phyloP scores from a whole-genome alignment of 1,139 yeast species.

The Diutina siamensis region DNA sequence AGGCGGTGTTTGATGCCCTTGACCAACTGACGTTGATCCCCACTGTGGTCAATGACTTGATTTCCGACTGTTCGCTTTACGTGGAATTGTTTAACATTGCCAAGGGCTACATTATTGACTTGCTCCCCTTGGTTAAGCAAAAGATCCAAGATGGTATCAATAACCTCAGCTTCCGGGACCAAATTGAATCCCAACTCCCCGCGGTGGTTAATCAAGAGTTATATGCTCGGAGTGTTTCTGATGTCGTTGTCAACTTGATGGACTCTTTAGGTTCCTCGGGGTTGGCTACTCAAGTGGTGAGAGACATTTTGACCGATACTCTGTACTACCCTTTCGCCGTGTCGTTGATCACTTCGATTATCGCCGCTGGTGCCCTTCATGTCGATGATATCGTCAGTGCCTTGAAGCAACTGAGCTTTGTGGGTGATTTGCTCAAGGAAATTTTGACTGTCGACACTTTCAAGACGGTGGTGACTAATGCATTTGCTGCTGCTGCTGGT shows the following conservation, averaged over 20 bases:
- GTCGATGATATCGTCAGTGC: conserved; percentile 20
- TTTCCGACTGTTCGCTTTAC: conserved; percentile 31
- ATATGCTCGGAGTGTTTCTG: conserved; percentile 7
- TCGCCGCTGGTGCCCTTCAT: conserved; percentile 20
- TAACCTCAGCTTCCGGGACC: not conserved
- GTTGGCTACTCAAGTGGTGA: conserved; percentile 30
- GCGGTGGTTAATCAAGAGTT: conserved; percentile 8
- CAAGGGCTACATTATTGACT: conserved; percentile 19
- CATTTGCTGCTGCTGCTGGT: conserved; percentile 36
- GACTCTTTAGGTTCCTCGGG: conserved; percentile 37
- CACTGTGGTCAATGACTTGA: conserved; percentile 25
- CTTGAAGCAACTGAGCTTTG: conserved; percentile 26
- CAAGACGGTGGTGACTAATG: conserved; percentile 29
- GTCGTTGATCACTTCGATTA: conserved; percentile 21
- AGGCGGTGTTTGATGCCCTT: conserved; percentile 30
- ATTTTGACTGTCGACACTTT: conserved; percentile 32
- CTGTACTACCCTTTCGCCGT: conserved; percentile 32
- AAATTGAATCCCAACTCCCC: not conserved
- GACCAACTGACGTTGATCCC: conserved; percentile 35
- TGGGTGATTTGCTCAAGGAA: conserved; percentile 25
- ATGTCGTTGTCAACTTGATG: conserved; percentile 24
- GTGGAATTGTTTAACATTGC: conserved; percentile 30
- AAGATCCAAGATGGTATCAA: conserved; percentile 10
- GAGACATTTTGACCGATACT: conserved; percentile 28
- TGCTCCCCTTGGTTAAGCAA: conserved; percentile 18